Evolutionary conservation across 179 eudicot genomes (phyloP), one percentile per base, ranked within the genome.

Genomic region (Actinidia chinensis): DNA sequence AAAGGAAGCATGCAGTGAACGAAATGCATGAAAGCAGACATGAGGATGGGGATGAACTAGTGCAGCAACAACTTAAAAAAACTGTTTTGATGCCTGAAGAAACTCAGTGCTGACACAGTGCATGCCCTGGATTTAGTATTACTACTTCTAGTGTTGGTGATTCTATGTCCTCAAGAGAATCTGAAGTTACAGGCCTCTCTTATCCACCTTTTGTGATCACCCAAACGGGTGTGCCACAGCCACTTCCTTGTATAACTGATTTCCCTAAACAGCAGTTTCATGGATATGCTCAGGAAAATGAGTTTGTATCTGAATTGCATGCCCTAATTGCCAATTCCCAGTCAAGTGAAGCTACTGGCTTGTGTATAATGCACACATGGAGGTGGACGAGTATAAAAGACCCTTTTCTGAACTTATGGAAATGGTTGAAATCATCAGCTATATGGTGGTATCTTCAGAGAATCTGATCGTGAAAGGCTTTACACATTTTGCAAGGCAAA

Each of bases 401-500:
- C 33, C 73, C 61, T 63, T 58, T 17, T 50, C 71, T 79, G 80
- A 82, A 81, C 77, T 76, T 76, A 76, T 72, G 70, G 82, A 77
- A 54, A 52, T 74, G 80, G 77, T 72, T 68, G 82, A 76, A 71
- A 70, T 59, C 71, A 76, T 63, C 50, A 83, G 69, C 76, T 68
- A 9, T 58, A 22, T 28, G 33, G 59, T 80, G 66, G 76, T 43
- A 77, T 66, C 68, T 64, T 78, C 9, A 79, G 59, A 63, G 81
- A 82, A 44, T 78, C 85, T 79, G 75, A 59, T 44, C 86, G 89
- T 75, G 85, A 83, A 79, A 95, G 84, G 72, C 91, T 94, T 68
- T 79, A 94, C 80, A 82, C 89, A 79, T 88, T 90, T 79, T 84
- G 86, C 78, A 92, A 83, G 80, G 78, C 82, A 71, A 73, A 80